Evolutionary conservation across 768 basidiomycete genomes (phyloP).

Genomic region (Termitomyces sp.): DNA sequence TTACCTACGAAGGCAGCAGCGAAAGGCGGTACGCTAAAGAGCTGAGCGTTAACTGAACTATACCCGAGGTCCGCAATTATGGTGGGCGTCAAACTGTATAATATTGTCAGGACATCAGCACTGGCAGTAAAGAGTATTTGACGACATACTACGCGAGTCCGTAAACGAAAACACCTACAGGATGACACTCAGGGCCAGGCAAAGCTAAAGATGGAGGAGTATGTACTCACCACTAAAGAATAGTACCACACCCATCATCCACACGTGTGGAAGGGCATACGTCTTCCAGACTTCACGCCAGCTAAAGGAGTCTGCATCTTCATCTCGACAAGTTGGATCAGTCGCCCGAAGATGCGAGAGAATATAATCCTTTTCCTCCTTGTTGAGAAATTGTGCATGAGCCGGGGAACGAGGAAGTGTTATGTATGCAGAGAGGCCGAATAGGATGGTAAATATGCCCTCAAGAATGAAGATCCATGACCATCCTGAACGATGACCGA

Average conservation of each 20-base stretch:
- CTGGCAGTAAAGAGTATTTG: too few relatives aligned
- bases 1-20: constrained; percentile 44
- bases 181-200: background rate
- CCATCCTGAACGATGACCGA: background rate
- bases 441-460: background rate
- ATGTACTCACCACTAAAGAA: background rate
- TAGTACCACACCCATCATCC: background rate
- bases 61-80: constrained; percentile 42
- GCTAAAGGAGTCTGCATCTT: background rate
- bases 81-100: background rate
- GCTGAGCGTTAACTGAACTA: constrained; percentile 48
- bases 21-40: constrained; percentile 61
- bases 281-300: background rate
- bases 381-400: background rate
- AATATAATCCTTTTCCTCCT: background rate
- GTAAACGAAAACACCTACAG: background rate
- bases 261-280: background rate
- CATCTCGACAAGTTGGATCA: background rate
- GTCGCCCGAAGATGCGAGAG: background rate
- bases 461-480: background rate
- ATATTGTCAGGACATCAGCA: too few relatives aligned
- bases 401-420: background rate
- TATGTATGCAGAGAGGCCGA: background rate
- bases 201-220: background rate
- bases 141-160: background rate